Evolutionary conservation across 345 rosid genomes (phyloP).

Genomic region (Rhodamnia rubescens): DNA sequence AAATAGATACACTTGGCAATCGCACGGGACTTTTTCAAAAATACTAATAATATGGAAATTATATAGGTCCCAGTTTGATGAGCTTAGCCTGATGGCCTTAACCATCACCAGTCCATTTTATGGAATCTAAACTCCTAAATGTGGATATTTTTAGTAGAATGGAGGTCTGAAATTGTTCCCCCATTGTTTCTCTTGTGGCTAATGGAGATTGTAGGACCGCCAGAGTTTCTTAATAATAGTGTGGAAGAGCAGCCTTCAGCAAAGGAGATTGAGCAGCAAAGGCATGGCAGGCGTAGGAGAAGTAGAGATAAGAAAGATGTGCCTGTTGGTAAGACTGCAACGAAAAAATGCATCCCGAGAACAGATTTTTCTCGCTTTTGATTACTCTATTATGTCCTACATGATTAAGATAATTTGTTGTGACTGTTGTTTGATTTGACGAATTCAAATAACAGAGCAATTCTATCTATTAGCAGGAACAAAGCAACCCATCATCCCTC

Average conservation of each 20-base stretch:
- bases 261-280: constrained; percentile 31
- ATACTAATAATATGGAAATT: background rate
- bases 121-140: background rate
- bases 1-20: background rate
- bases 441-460: background rate
- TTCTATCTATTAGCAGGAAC: background rate
- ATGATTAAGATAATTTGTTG: background rate
- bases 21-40: accelerated
- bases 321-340: constrained; percentile 41
- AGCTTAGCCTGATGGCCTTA: background rate
- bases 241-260: constrained; percentile 35
- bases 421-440: background rate
- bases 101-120: background rate
- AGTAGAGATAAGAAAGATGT: constrained; percentile 51
- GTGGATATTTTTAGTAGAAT: background rate
- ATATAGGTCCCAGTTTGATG: background rate
- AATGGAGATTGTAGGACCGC: constrained; percentile 78
- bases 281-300: constrained; percentile 34
- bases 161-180: background rate
- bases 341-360: background rate
- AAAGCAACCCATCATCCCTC: background rate
- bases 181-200: constrained; percentile 3
- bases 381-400: background rate
- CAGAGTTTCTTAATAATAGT: constrained; percentile 64
- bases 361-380: background rate